Evolutionary conservation across 73 alveolate species (phyloP).

Genomic region (Durusdinium trenchii): DNA sequence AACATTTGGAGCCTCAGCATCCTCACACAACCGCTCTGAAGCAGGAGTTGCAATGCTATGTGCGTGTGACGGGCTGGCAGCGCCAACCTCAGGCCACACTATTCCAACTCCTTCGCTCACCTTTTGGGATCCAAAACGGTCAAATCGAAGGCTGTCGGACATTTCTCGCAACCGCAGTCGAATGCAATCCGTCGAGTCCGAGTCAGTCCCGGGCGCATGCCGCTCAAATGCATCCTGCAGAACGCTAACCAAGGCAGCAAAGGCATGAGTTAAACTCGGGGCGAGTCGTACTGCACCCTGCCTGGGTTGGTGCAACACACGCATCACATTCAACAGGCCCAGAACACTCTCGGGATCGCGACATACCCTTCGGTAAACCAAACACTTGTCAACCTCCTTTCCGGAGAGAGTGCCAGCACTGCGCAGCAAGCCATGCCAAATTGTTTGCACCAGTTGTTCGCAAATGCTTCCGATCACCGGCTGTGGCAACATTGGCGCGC

Average conservation of each 20-base stretch:
- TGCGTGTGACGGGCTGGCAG: not conserved
- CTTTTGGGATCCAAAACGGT: not conserved
- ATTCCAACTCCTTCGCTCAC: conserved; percentile 38
- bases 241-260: conserved; percentile 22
- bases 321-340: conserved; percentile 38
- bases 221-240: conserved; percentile 48
- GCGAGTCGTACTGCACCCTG: conserved; percentile 38
- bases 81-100: not conserved
- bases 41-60: not conserved
- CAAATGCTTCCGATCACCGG: conserved; percentile 10
- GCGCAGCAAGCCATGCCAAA: conserved; percentile 45
- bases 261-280: conserved; percentile 52
- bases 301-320: not conserved
- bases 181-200: not conserved
- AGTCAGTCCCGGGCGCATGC: not conserved
- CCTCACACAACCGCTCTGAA: not conserved
- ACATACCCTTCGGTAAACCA: conserved; percentile 31
- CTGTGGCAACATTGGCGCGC: not conserved
- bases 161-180: conserved; percentile 4
- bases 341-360: conserved; percentile 2
- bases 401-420: not conserved
- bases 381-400: conserved; percentile 8
- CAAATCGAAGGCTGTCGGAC: conserved; percentile 10
- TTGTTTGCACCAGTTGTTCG: conserved; percentile 51
- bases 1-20: not conserved